A percentile compares a stretch with the other conserved stretches of the same genome.
These are phyloP conservation scores for Blastomyces emzantsi DNA, from an alignment of 2,329 filamentous ascomycete species.

Conservation along the genomic window DNA sequence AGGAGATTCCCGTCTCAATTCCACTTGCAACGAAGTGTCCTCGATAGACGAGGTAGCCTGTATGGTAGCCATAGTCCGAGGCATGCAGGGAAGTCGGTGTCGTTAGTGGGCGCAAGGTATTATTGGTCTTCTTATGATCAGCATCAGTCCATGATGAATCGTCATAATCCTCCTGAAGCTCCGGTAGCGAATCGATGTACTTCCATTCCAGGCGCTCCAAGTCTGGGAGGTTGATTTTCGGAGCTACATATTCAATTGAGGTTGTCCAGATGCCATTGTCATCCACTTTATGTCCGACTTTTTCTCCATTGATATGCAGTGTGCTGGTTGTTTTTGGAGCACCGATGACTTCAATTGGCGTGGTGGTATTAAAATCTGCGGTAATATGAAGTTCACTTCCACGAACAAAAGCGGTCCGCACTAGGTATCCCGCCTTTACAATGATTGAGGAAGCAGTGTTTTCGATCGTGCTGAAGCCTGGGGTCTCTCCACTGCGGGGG, in stretches of 20 bases:
- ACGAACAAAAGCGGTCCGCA: conserved; percentile 43
- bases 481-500: conserved; percentile 19
- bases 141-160: conserved; percentile 59
- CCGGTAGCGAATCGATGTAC: conserved; percentile 61
- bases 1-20: conserved; percentile 18
- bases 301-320: conserved; percentile 54
- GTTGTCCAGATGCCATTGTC: conserved; percentile 44
- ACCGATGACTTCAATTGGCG: conserved; percentile 58
- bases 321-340: conserved; percentile 47
- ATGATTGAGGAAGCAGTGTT: conserved; percentile 30
- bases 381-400: conserved; percentile 52
- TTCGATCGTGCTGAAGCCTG: conserved; percentile 26
- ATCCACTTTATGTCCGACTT: conserved; percentile 34
- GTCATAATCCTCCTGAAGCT: conserved; percentile 55
- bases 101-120: conserved; percentile 46
- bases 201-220: conserved; percentile 57
- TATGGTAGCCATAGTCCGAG: conserved; percentile 26
- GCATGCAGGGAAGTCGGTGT: conserved; percentile 50
- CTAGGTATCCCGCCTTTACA: conserved; percentile 37
- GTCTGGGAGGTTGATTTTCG: conserved; percentile 47
- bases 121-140: conserved; percentile 50
- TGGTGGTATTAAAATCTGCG: conserved; percentile 64
- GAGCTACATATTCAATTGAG: conserved; percentile 43
- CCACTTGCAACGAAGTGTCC: conserved; percentile 24
- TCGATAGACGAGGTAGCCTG: conserved; percentile 23